Evolutionary conservation across 768 basidiomycete species (phyloP).

Genomic region (Tricholoma sp.): DNA sequence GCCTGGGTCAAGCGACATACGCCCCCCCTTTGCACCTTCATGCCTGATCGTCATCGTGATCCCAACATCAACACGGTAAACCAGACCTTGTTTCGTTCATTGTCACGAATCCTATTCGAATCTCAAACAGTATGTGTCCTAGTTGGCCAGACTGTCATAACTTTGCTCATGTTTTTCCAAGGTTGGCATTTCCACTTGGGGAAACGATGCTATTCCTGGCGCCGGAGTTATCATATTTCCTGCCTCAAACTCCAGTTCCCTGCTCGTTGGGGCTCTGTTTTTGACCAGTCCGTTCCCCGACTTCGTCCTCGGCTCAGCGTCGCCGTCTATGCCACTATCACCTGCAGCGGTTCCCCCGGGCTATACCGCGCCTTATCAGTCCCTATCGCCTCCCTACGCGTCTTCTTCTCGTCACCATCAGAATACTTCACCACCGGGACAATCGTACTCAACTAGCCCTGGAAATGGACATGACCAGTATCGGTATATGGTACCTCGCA

Average conservation of each 20-base stretch:
- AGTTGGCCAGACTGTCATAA: conserved; percentile 3
- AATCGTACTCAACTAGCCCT: conserved; percentile 29
- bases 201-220: conserved; percentile 37
- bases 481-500: conserved; percentile 28
- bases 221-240: conserved; percentile 52
- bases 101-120: conserved; percentile 48
- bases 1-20: conserved; percentile 44
- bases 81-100: conserved; percentile 46
- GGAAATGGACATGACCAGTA: conserved; percentile 28
- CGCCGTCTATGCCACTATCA: conserved; percentile 25
- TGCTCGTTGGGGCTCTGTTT: conserved; percentile 49
- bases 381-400: conserved; percentile 25
- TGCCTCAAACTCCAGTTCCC: conserved; percentile 43
- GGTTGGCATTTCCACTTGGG: conserved; percentile 53
- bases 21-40: conserved; percentile 55
- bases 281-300: conserved; percentile 43
- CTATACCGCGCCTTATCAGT: conserved; percentile 25
- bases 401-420: conserved; percentile 29
- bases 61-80: conserved; percentile 45
- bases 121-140: conserved; percentile 42
- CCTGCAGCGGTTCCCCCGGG: conserved; percentile 23
- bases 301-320: conserved; percentile 29
- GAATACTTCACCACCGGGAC: conserved; percentile 30
- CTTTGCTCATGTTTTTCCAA: conserved; percentile 11
- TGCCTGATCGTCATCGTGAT: conserved; percentile 55